Conservation (phyloP, 2,329 filamentous ascomycete species). For the Exophiala mesophila region DNA sequence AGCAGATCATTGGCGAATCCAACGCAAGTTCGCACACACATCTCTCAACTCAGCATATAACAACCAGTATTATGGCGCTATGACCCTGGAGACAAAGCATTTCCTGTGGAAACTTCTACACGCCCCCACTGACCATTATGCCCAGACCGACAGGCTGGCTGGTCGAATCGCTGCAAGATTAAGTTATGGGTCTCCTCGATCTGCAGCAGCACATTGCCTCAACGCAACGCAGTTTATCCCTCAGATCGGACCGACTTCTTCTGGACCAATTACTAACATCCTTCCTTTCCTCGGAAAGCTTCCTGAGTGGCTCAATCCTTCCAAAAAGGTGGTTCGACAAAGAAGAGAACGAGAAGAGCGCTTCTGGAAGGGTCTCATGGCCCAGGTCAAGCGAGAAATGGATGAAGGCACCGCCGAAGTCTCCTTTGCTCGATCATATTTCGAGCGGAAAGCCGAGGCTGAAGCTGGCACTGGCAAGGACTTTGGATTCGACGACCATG, state of each 20-base stretch:
- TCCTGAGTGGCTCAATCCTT: constrained; percentile 16
- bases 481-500: constrained; percentile 24
- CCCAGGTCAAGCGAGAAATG: constrained; percentile 11
- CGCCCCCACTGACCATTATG: constrained; percentile 15
- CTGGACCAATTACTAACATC: constrained; percentile 18
- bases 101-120: constrained; percentile 16
- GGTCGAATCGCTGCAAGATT: constrained; percentile 10
- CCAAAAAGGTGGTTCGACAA: constrained; percentile 11
- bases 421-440: constrained; percentile 17
- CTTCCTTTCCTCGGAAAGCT: constrained; percentile 13
- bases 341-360: constrained; percentile 15
- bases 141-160: constrained; percentile 12
- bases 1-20: constrained; percentile 16
- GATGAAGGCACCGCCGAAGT: constrained; percentile 8
- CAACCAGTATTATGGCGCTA: constrained; percentile 13
- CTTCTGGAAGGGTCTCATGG: constrained; percentile 14
- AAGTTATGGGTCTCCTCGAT: constrained; percentile 10
- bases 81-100: constrained; percentile 12
- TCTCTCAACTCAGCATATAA: constrained; percentile 11
- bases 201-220: constrained; percentile 10
- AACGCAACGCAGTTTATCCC: constrained; percentile 17
- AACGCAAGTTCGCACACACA: constrained; percentile 18
- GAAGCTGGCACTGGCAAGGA: constrained; percentile 1
- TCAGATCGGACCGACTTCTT: constrained; percentile 16
- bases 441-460: constrained; percentile 6